Evolutionary conservation across 768 basidiomycete genomes (phyloP).

Genomic region (Trametes elegans): DNA sequence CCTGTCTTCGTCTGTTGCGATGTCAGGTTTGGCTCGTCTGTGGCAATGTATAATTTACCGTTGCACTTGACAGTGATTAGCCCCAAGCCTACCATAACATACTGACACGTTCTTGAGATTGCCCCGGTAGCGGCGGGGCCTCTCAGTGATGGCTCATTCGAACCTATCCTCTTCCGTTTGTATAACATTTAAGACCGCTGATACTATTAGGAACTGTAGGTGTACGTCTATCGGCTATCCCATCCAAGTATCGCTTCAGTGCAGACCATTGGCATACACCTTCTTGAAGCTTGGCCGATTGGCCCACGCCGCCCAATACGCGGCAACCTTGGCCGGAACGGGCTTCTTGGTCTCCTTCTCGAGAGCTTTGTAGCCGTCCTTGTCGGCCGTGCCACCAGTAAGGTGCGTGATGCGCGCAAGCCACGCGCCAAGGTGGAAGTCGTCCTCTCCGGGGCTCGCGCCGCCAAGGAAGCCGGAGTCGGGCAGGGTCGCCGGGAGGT

Average conservation of each 20-base stretch:
- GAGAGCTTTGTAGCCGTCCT: slow-evolving; percentile 37
- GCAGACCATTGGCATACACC: slow-evolving; percentile 43
- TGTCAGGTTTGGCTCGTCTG: neutral
- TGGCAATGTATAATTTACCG: too few species aligned
- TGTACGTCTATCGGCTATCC: neutral
- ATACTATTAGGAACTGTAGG: too few species aligned
- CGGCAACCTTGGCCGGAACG: slow-evolving; percentile 37
- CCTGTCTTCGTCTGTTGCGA: neutral
- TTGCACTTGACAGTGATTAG: too few species aligned
- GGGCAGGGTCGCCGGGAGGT: slow-evolving; percentile 42
- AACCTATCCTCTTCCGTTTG: too few species aligned
- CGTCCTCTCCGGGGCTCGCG: slow-evolving; percentile 47
- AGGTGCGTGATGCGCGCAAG: slow-evolving; percentile 45
- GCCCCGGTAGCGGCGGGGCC: too few species aligned
- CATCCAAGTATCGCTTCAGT: slow-evolving; percentile 28
- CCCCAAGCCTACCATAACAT: too few species aligned
- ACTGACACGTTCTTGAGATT: too few species aligned
- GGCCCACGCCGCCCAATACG: slow-evolving; percentile 46
- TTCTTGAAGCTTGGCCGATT: slow-evolving; percentile 39
- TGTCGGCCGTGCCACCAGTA: slow-evolving; percentile 35
- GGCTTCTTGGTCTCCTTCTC: slow-evolving; percentile 39
- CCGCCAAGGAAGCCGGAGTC: slow-evolving; percentile 48
- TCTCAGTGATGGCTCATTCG: too few species aligned
- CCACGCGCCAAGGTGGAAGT: slow-evolving; percentile 55
- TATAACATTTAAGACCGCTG: too few species aligned